Percentiles rank a stretch among this genome's conserved stretches.
Evolutionary conservation across 345 rosid genomes (phyloP).

Genomic region (Acer campestre): DNA sequence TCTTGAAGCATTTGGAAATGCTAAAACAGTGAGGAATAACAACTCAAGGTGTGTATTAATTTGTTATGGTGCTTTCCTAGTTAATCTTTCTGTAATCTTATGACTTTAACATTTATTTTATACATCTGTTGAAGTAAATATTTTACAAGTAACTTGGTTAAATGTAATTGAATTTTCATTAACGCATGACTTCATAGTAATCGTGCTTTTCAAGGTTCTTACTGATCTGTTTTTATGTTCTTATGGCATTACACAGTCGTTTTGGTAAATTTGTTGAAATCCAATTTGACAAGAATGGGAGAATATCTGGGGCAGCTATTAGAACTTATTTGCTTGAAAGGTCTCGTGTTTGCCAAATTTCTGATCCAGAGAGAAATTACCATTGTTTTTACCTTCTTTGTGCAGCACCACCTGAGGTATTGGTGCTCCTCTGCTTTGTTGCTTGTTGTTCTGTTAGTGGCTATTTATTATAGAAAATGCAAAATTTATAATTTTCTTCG

Average conservation of each 20-base stretch:
- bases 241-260: slow-evolving; percentile 53
- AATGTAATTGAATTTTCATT: slow-evolving; percentile 4
- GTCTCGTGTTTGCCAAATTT: slow-evolving; percentile 95
- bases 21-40: slow-evolving; percentile 91
- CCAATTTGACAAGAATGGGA: slow-evolving; percentile 88
- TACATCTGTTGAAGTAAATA: background rate
- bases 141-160: slow-evolving; percentile 8
- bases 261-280: slow-evolving; percentile 96
- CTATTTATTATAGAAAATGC: background rate
- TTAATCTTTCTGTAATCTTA: background rate
- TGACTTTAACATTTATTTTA: background rate
- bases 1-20: slow-evolving; percentile 98
- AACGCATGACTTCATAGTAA: slow-evolving; percentile 5
- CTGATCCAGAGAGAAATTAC: slow-evolving; percentile 89
- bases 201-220: slow-evolving; percentile 6
- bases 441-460: background rate
- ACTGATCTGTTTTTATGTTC: slow-evolving; percentile 21
- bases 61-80: slow-evolving; percentile 6
- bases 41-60: slow-evolving; percentile 67
- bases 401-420: slow-evolving; percentile 90
- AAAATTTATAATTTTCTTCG: slow-evolving; percentile 1
- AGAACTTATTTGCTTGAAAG: slow-evolving; percentile 92
- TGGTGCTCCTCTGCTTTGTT: slow-evolving; percentile 13
- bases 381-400: slow-evolving; percentile 96
- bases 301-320: slow-evolving; percentile 94